Conservation (phyloP, 306 rosid genomes). For the Quercus aquifolioides region DNA sequence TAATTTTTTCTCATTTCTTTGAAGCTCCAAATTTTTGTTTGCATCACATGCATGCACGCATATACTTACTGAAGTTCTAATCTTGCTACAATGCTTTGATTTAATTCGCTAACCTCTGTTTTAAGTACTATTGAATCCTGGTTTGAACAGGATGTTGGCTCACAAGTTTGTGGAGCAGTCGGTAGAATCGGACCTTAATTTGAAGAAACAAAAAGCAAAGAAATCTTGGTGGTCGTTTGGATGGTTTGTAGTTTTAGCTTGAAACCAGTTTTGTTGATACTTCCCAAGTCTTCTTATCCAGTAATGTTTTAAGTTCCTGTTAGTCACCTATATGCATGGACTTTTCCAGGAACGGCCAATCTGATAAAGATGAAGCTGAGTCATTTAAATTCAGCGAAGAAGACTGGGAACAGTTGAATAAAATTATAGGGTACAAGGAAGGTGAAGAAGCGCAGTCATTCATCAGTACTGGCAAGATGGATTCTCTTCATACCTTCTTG, state of each 20-base stretch:
- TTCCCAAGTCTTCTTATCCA: neutral
- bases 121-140: neutral
- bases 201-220: slow-evolving; percentile 53
- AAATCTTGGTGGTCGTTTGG: slow-evolving; percentile 92
- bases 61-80: neutral
- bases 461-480: slow-evolving; percentile 45
- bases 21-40: too few species aligned
- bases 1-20: too few species aligned
- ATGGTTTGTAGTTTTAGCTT: slow-evolving; percentile 46
- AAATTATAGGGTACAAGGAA: slow-evolving; percentile 94
- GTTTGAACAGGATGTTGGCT: slow-evolving; percentile 75
- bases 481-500: slow-evolving; percentile 73
- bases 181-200: slow-evolving; percentile 41
- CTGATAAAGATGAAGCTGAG: slow-evolving; percentile 65
- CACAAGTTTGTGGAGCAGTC: slow-evolving; percentile 86
- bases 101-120: slow-evolving; percentile 13
- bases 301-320: neutral
- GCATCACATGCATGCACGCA: neutral
- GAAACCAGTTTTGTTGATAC: slow-evolving; percentile 2
- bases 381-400: slow-evolving; percentile 73
- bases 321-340: slow-evolving; percentile 14
- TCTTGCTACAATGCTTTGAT: slow-evolving; percentile 1
- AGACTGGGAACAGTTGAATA: slow-evolving; percentile 84
- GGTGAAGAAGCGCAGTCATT: slow-evolving; percentile 52
- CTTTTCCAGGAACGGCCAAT: slow-evolving; percentile 56